Percentiles rank a stretch among this genome's conserved stretches.
These are phyloP conservation scores for Neotropicomus parvogracilis DNA, from an alignment of 1,284 basidiomycete genomes.

Conservation along the genomic window DNA sequence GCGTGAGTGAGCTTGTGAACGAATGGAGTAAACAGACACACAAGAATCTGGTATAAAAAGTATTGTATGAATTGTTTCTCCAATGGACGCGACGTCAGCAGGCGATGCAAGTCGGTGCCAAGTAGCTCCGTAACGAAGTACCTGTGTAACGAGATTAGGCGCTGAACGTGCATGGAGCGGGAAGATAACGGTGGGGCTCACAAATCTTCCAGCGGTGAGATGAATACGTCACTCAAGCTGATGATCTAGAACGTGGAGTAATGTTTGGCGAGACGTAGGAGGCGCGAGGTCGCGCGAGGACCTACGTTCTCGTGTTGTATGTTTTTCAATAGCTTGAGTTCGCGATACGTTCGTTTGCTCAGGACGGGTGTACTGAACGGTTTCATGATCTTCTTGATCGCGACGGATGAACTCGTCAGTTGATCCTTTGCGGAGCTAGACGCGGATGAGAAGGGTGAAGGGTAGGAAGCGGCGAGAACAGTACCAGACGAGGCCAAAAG, in stretches of 20 bases:
- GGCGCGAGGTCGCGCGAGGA: conserved; percentile 6
- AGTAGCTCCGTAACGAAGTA: conserved; percentile 99
- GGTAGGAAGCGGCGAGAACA: conserved; percentile 23
- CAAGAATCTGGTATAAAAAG: conserved; percentile 98
- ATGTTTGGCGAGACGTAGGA: conserved; percentile 5
- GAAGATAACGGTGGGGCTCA: conserved; percentile 37
- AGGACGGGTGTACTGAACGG: conserved; percentile 98
- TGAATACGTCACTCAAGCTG: conserved; percentile 98
- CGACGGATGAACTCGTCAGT: conserved; percentile 90
- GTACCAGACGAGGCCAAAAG: conserved; percentile 94
- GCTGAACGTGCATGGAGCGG: neutral
- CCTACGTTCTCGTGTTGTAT: conserved; percentile 96
- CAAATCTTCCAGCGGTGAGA: conserved; percentile 97
- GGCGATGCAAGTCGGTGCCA: conserved; percentile 95
- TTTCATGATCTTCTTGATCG: conserved; percentile 99
- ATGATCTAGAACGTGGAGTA: conserved; percentile 69
- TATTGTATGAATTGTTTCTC: conserved; percentile 99
- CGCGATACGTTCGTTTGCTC: conserved; percentile 95
- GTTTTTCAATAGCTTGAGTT: conserved; percentile 98
- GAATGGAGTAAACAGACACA: conserved; percentile 37
- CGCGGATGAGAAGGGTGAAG: conserved; percentile 11
- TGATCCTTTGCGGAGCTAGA: conserved; percentile 95
- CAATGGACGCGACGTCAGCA: conserved; percentile 92
- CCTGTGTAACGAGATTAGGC: conserved; percentile 38
- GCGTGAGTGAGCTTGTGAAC: conserved; percentile 7